A percentile compares a stretch with the other conserved stretches of the same genome.
Conservation (phyloP, 2,329 filamentous ascomycete genomes). For the Blumeriella jaapii region DNA sequence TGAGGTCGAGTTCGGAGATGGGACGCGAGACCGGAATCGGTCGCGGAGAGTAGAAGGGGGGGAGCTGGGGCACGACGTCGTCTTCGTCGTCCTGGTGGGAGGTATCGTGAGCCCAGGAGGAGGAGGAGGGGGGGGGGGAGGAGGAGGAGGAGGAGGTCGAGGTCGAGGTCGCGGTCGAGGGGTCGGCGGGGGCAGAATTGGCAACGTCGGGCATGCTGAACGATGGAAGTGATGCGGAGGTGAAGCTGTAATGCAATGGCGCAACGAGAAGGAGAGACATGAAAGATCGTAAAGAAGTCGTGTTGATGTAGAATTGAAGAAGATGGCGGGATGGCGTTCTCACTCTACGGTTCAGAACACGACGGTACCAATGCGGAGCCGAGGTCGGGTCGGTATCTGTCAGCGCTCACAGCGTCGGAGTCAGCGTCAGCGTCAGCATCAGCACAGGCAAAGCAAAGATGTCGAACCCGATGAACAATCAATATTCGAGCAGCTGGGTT, state of each 20-base stretch:
- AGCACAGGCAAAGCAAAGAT: not conserved
- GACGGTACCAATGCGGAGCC: not conserved
- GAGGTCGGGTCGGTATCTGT: too few relatives aligned
- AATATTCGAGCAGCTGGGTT: too few relatives aligned
- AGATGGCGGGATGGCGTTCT: not conserved
- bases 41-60: constrained; percentile 28
- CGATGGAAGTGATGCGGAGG: too few relatives aligned
- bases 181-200: constrained; percentile 5
- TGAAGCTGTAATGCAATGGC: too few relatives aligned
- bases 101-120: constrained; percentile 10
- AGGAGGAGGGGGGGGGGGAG: too few relatives aligned
- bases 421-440: too few relatives aligned
- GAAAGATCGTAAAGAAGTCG: too few relatives aligned
- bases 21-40: constrained; percentile 27
- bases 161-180: too few relatives aligned
- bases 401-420: too few relatives aligned
- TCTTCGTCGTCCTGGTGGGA: constrained; percentile 10
- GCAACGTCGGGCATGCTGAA: constrained; percentile 10
- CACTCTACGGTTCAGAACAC: not conserved
- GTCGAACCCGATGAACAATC: too few relatives aligned
- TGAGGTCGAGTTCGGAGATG: constrained; percentile 27
- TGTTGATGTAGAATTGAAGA: too few relatives aligned
- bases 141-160: too few relatives aligned
- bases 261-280: not conserved
- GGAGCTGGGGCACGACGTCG: constrained; percentile 21